Evolutionary conservation across 805 yeast genomes (phyloP).

Genomic region (Nakazawaea populi): DNA sequence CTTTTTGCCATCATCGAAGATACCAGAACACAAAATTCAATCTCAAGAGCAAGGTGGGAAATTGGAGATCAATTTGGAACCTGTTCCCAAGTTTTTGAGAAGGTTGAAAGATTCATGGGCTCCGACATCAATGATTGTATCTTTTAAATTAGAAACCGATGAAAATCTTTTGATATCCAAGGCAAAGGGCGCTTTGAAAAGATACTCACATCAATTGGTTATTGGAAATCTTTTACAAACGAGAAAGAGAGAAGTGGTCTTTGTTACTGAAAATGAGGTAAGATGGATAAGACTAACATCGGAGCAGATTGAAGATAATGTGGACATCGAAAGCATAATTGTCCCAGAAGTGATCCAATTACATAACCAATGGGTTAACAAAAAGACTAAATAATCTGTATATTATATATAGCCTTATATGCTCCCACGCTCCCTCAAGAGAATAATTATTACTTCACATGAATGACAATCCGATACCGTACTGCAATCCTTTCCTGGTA

Average conservation of each 20-base stretch:
- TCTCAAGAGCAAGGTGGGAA: conserved; percentile 69
- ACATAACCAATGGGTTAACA: conserved; percentile 60
- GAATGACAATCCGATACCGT: conserved; percentile 55
- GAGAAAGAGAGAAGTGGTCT: conserved; percentile 81
- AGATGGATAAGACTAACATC: conserved; percentile 47
- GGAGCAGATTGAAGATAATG: conserved; percentile 29
- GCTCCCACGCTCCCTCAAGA: not conserved
- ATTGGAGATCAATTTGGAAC: conserved; percentile 80
- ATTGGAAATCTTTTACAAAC: conserved; percentile 91
- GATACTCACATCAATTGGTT: conserved; percentile 90
- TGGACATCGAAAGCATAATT: conserved; percentile 73
- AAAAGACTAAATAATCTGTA: not conserved
- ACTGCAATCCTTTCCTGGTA: conserved; percentile 47
- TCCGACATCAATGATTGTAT: conserved; percentile 87
- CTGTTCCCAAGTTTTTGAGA: conserved; percentile 90
- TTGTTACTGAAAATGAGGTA: conserved; percentile 51
- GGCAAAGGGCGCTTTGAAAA: conserved; percentile 69
- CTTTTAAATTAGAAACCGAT: conserved; percentile 94
- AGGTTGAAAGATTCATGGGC: conserved; percentile 93
- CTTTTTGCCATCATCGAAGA: conserved; percentile 76
- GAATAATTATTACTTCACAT: conserved; percentile 24
- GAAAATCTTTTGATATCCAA: conserved; percentile 60
- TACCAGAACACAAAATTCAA: conserved; percentile 95
- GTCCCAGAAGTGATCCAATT: conserved; percentile 67
- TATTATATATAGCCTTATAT: too few relatives aligned